Evolutionary conservation across 2,329 filamentous ascomycete genomes (phyloP), one percentile per base, ranked within the genome.

Genomic region (Talaromyces sp.): DNA sequence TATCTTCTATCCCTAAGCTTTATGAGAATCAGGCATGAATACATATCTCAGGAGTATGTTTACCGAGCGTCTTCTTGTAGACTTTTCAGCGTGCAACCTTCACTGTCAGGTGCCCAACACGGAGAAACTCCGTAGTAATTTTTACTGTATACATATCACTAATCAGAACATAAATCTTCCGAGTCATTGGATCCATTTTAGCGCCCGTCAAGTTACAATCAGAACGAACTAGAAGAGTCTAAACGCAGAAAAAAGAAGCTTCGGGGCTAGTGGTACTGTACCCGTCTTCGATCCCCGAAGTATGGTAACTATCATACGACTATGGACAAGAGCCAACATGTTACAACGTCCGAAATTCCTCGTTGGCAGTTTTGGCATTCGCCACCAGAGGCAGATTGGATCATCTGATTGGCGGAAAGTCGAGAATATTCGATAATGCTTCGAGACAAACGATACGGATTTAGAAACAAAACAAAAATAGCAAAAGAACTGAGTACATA

Each of bases 191-290:
- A 17, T 22, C 39, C 19, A 41, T 21, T 13, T 45, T 28, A 45
- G 21, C 25, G 21, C 22, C 41, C 21, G 21, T 28, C 21, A 28
- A 25, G 21, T 28, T 45, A 45, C 41, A 28, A 11, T 17, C 7
- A 41, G 33, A 35, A 45, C 8, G 31, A 31, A 41, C 40, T 9
- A 46, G 43, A 48, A 33, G 45, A 19, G n/a, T 31, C 25, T 46
- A 46, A 43, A 17, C 33, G 8, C 9, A 17, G 21, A 39, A 19
- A 36, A 53, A 33, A 37, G 37, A 37, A 58, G 56, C 56, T 58
- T 58, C 51, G 51, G 41, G 31, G 33, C 57, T 58, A 58, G 41
- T 55, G 56, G 56, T 52, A 54, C 53, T 58, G 57, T 50, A 54
- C 10, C 46, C 45, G 22, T 57, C 33, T 33, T 48, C 45, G 28